These are phyloP conservation scores for Paspalum vaginatum DNA, from an alignment of 176 grass and related monocot species.

Conservation along the genomic window DNA sequence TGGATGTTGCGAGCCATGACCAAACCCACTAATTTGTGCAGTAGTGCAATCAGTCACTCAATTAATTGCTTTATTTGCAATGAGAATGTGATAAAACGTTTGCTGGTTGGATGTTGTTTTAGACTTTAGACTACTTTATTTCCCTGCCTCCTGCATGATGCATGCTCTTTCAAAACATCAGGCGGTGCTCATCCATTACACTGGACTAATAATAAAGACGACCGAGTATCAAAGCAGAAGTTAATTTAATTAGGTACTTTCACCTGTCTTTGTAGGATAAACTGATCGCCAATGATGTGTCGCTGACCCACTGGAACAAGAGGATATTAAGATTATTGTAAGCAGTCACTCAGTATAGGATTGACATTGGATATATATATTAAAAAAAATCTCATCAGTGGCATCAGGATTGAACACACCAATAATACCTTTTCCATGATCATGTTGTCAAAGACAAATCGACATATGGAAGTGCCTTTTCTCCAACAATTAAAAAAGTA, in stretches of 20 bases:
- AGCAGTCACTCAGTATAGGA: neutral
- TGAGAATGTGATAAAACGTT: neutral
- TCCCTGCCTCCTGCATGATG: neutral
- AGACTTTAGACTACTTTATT: constrained; percentile 2
- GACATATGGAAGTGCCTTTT: too few relatives aligned
- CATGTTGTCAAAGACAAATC: too few relatives aligned
- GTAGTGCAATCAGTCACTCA: neutral
- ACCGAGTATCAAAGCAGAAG: neutral
- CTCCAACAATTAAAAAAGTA: too few relatives aligned
- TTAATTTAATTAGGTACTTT: neutral
- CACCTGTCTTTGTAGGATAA: too few relatives aligned
- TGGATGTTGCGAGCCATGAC: neutral
- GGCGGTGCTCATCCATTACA: neutral
- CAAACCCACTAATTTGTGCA: constrained; percentile 17
- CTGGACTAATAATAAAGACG: neutral
- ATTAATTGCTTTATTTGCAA: neutral
- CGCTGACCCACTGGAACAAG: neutral
- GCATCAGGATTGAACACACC: too few relatives aligned
- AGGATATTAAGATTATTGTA: too few relatives aligned
- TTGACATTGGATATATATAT: neutral
- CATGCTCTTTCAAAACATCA: neutral
- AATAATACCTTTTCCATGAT: too few relatives aligned
- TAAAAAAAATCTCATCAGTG: neutral
- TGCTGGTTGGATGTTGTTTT: too few relatives aligned
- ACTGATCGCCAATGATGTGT: neutral